Base-by-base conservation (phyloP, 2,329 filamentous ascomycete genomes). In the Madurella fahalii region DNA sequence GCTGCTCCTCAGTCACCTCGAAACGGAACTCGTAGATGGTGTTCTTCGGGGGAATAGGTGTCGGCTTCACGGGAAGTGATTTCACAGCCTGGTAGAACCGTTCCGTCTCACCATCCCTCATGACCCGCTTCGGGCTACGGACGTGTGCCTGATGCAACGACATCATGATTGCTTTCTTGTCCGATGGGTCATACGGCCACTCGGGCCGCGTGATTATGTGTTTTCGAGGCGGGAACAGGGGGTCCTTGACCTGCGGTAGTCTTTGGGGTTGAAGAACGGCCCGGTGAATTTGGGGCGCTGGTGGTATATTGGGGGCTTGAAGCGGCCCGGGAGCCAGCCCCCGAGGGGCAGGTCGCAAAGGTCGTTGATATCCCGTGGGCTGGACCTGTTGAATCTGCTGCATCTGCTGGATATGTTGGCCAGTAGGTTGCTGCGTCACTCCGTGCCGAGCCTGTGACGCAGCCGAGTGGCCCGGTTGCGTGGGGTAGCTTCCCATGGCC, bases 51-150 rank as follows among this genome's bases (percentile, higher is more conserved):
- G 58, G 57, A 30, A 72, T 57, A 37, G 55, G 48, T 16, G 47
- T 65, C 0, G 86, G 86, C 1, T 61, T 58, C 7, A 81, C 63
- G 1, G 74, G 70, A 53, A 85, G 80, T 0, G 66, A 68, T 56
- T 76, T 76, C 16, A 87, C 69, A 47, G 76, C 79, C 58, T 86
- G 82, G 63, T 86, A 89, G 49, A 80, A 70, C 5, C 71, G 71
- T 57, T 71, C 70, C 7, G 52, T 48, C 9, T 53, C 43, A 1
- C 57, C 55, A 5, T 53, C 40, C 16, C 61, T 63, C 3, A 71
- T 66, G n/a, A 72, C 62, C 47, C 77, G 72, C 40, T 66, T 70
- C 2, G 80, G 80, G 57, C 79, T 83, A 17, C 77, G 72, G 13
- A 75, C 61, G 32, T 71, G 64, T n/a, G 71, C 68, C 53, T 80